These are phyloP conservation scores for Amaranthus hypochondriacus DNA, from an alignment of 148 eudicot genomes.

Conservation along the genomic window DNA sequence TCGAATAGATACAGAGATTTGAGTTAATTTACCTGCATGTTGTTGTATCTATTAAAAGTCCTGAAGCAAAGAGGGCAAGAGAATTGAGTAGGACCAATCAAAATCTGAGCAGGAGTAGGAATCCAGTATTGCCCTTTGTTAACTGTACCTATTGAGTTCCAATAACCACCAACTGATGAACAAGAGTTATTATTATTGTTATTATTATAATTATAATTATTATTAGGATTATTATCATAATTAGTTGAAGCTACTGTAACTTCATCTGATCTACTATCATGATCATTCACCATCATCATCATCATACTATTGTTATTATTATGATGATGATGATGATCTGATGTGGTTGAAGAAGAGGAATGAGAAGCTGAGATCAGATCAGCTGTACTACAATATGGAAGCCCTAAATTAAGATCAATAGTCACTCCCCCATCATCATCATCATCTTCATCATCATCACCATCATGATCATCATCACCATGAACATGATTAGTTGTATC, in stretches of 20 bases:
- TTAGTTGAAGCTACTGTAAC: slow-evolving; percentile 32
- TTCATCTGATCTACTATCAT: slow-evolving; percentile 29
- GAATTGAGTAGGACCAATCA: slow-evolving; percentile 87
- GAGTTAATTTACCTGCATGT: slow-evolving; percentile 67
- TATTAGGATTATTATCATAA: background rate
- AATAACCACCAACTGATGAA: slow-evolving; percentile 25
- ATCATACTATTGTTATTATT: slow-evolving; percentile 6
- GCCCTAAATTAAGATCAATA: slow-evolving; percentile 53
- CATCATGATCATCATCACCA: background rate
- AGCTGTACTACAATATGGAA: slow-evolving; percentile 33
- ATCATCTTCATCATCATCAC: background rate
- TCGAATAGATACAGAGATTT: background rate
- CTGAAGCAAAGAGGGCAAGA: slow-evolving; percentile 95
- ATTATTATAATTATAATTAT: slow-evolving; percentile 5
- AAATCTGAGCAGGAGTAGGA: slow-evolving; percentile 87
- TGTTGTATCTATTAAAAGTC: slow-evolving; percentile 90
- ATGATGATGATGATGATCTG: slow-evolving; percentile 26
- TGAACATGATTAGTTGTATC: background rate
- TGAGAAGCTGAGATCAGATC: slow-evolving; percentile 27
- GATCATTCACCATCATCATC: slow-evolving; percentile 17
- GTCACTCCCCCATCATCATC: slow-evolving; percentile 32
- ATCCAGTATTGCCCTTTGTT: slow-evolving; percentile 93
- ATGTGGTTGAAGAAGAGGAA: slow-evolving; percentile 24
- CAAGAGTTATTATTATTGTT: slow-evolving; percentile 4
- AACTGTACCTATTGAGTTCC: slow-evolving; percentile 21